A percentile compares a stretch with the other conserved stretches of the same genome.
Conservation (phyloP, 768 basidiomycete species). For the Macrolepiota dolichaula region DNA sequence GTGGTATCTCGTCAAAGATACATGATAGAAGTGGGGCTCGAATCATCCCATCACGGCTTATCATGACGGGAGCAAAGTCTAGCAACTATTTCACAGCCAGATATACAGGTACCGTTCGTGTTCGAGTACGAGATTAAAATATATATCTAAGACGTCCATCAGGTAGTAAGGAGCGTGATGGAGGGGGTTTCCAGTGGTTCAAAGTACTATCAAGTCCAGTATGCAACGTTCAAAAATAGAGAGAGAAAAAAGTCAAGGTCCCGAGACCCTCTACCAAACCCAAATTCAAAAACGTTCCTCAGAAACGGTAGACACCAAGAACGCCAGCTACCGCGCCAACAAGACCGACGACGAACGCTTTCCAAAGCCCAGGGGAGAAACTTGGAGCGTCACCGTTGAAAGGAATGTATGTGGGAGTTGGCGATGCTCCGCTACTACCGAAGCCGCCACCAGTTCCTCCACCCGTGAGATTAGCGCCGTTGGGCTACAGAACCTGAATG, state of each 20-base stretch:
- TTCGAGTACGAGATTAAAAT: not conserved
- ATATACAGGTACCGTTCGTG: not conserved
- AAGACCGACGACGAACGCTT: constrained; percentile 31
- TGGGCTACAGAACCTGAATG: constrained; percentile 6
- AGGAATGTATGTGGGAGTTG: constrained; percentile 36
- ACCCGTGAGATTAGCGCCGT: constrained; percentile 14
- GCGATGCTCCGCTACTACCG: constrained; percentile 11
- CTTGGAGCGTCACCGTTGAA: constrained; percentile 40
- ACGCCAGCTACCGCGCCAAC: constrained; percentile 34
- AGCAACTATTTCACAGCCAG: not conserved
- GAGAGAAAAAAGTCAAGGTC: not conserved
- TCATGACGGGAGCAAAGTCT: not conserved
- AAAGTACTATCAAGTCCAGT: not conserved
- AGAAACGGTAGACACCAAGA: constrained; percentile 20
- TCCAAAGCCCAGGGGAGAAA: constrained; percentile 29
- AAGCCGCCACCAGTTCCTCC: constrained; percentile 14
- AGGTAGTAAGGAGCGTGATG: constrained; percentile 3
- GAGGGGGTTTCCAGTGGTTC: constrained; percentile 2
- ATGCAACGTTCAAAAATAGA: not conserved
- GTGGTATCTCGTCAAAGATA: too few relatives aligned
- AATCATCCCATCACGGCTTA: not conserved
- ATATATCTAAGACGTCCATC: constrained; percentile 4
- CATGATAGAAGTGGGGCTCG: too few relatives aligned
- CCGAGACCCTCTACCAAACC: not conserved
- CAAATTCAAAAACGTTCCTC: not conserved